Conservation (phyloP, 257 asterid species). For the Avicennia marina region DNA sequence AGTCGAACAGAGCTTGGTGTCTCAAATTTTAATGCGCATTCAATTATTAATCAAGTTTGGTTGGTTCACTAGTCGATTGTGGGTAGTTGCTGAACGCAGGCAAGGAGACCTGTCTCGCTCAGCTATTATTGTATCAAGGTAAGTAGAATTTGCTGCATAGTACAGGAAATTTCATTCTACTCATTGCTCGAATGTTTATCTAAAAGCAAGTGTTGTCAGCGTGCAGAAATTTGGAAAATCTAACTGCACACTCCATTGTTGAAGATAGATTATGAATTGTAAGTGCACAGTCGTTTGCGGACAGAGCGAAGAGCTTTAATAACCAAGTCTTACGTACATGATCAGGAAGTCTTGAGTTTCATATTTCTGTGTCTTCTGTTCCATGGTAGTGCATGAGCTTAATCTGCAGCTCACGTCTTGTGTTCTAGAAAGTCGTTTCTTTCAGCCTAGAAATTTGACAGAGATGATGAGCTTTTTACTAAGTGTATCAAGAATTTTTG, state of each 20-base stretch:
- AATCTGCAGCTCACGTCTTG: too few relatives aligned
- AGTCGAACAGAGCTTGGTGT: neutral
- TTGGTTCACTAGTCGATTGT: constrained; percentile 51
- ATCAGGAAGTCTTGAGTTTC: neutral
- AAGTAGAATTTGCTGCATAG: constrained; percentile 20
- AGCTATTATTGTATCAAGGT: constrained; percentile 84
- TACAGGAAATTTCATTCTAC: constrained; percentile 4
- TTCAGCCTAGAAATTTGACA: constrained; percentile 4
- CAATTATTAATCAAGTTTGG: constrained; percentile 10
- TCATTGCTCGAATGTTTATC: constrained; percentile 26
- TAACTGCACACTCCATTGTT: neutral
- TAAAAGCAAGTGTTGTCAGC: too few relatives aligned
- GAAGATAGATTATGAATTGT: neutral
- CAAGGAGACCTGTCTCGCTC: constrained; percentile 82
- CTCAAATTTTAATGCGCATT: constrained; percentile 2
- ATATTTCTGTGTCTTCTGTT: too few relatives aligned
- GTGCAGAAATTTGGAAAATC: neutral
- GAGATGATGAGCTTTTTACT: neutral
- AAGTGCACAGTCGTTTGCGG: neutral
- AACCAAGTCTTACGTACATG: neutral
- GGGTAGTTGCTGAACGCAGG: constrained; percentile 76
- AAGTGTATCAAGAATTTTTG: neutral
- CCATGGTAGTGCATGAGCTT: too few relatives aligned
- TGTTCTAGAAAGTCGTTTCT: neutral
- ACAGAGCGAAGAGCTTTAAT: neutral